phyloP scores from a whole-genome alignment of 1,139 yeast genomes.

The Zhuliangozyma blackwelliae region DNA sequence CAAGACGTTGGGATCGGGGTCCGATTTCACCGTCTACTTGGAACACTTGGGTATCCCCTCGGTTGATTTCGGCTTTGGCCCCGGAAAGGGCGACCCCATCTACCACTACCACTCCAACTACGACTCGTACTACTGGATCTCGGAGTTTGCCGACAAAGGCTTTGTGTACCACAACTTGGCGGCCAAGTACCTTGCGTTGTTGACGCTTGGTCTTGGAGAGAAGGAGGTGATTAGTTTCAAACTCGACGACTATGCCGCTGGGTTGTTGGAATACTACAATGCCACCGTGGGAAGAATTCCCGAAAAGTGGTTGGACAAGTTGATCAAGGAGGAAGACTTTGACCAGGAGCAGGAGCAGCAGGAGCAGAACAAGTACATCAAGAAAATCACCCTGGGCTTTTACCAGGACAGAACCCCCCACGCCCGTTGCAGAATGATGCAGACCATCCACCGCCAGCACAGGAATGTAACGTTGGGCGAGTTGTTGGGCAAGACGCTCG shows the following conservation, averaged over 20 bases:
- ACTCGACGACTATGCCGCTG: slow-evolving; percentile 32
- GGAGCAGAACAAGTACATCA: slow-evolving; percentile 17
- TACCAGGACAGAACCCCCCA: slow-evolving; percentile 11
- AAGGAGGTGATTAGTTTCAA: slow-evolving; percentile 45
- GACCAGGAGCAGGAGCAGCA: slow-evolving; percentile 5
- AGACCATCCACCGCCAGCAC: slow-evolving; percentile 10
- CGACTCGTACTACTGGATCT: slow-evolving; percentile 57
- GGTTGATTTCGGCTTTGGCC: slow-evolving; percentile 33
- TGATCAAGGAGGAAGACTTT: slow-evolving; percentile 14
- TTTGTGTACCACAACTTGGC: slow-evolving; percentile 51
- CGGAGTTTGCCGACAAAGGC: slow-evolving; percentile 50
- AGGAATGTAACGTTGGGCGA: slow-evolving; percentile 24
- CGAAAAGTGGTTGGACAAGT: slow-evolving; percentile 23
- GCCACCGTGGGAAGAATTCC: slow-evolving; percentile 29
- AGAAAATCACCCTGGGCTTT: slow-evolving; percentile 20
- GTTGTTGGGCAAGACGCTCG: slow-evolving; percentile 21
- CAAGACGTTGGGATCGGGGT: slow-evolving; percentile 39
- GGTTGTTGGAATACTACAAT: slow-evolving; percentile 27
- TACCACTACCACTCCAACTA: slow-evolving; percentile 57
- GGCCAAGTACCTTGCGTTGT: slow-evolving; percentile 56
- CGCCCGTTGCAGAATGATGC: slow-evolving; percentile 6
- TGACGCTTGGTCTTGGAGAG: slow-evolving; percentile 51
- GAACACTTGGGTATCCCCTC: slow-evolving; percentile 47
- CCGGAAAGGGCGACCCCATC: slow-evolving; percentile 35
- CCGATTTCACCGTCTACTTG: slow-evolving; percentile 45